Conservation (phyloP, 108 stramenopile genomes). For the Bacterosira constricta region DNA sequence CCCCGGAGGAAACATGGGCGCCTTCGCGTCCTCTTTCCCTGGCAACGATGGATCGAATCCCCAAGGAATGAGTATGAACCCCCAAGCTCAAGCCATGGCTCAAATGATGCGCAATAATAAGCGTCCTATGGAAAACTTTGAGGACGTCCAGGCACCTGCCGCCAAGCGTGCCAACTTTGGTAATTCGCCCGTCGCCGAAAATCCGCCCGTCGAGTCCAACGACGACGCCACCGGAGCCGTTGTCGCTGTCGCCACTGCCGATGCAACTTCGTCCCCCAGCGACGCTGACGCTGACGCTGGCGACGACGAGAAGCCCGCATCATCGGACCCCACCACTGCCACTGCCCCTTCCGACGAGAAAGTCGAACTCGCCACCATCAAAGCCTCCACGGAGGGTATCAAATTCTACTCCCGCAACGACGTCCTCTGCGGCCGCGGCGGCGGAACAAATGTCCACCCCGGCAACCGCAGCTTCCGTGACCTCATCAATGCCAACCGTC, state of each 20-base stretch:
- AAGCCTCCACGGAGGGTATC: constrained; percentile 53
- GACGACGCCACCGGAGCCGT: neutral
- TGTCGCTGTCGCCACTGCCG: neutral
- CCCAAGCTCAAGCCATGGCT: neutral
- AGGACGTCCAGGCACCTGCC: neutral
- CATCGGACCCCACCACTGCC: neutral
- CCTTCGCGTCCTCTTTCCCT: neutral
- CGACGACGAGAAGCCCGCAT: neutral
- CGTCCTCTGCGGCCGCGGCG: constrained; percentile 82
- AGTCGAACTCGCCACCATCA: constrained; percentile 7
- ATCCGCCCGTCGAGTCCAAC: neutral
- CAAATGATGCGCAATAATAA: neutral
- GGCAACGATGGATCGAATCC: neutral
- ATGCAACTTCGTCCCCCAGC: neutral
- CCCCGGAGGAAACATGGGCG: neutral
- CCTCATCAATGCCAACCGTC: constrained; percentile 47
- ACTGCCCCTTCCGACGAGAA: neutral
- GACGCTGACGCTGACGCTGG: neutral
- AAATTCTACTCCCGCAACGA: constrained; percentile 63
- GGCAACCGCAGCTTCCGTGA: constrained; percentile 74
- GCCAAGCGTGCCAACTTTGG: neutral
- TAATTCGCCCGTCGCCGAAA: neutral
- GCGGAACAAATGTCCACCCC: constrained; percentile 73
- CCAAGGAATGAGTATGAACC: neutral
- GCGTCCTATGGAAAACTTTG: neutral